A percentile compares a stretch with the other conserved stretches of the same genome.
Evolutionary conservation across 2,329 filamentous ascomycete species (phyloP).

Genomic region (Cadophora sp.): DNA sequence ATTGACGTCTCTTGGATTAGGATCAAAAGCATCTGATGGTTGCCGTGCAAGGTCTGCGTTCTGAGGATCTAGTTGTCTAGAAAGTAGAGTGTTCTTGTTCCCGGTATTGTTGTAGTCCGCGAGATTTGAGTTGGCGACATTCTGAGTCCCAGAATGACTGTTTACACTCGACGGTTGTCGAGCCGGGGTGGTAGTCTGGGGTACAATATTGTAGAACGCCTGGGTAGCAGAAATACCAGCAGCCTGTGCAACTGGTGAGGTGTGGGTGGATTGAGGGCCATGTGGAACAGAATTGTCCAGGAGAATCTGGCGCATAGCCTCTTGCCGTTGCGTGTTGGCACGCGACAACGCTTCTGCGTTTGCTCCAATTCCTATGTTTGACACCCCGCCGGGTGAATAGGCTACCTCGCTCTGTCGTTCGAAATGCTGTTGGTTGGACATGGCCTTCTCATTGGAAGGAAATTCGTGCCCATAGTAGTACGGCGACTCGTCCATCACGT

Average conservation of each 20-base stretch:
- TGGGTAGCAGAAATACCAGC: constrained; percentile 8
- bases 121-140: constrained; percentile 10
- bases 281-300: constrained; percentile 30
- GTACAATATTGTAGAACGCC: constrained; percentile 20
- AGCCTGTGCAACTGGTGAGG: constrained; percentile 17
- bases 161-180: constrained; percentile 21
- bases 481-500: constrained; percentile 32
- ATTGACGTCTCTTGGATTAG: constrained; percentile 34
- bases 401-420: constrained; percentile 28
- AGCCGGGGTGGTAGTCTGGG: constrained; percentile 16
- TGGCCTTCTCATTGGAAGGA: constrained; percentile 29
- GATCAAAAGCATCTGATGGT: constrained; percentile 36
- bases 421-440: constrained; percentile 26
- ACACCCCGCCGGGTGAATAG: constrained; percentile 28
- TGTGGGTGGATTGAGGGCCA: constrained; percentile 23
- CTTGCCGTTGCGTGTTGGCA: constrained; percentile 28
- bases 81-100: background rate
- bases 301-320: constrained; percentile 24
- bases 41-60: constrained; percentile 31
- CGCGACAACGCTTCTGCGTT: constrained; percentile 20
- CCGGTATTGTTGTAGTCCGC: constrained; percentile 28
- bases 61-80: constrained; percentile 25
- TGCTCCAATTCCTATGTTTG: constrained; percentile 27
- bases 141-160: constrained; percentile 26
- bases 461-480: constrained; percentile 30